These are phyloP conservation scores for Colletotrichum falcatum DNA, from an alignment of 2,329 filamentous ascomycete genomes.

Conservation along the genomic window DNA sequence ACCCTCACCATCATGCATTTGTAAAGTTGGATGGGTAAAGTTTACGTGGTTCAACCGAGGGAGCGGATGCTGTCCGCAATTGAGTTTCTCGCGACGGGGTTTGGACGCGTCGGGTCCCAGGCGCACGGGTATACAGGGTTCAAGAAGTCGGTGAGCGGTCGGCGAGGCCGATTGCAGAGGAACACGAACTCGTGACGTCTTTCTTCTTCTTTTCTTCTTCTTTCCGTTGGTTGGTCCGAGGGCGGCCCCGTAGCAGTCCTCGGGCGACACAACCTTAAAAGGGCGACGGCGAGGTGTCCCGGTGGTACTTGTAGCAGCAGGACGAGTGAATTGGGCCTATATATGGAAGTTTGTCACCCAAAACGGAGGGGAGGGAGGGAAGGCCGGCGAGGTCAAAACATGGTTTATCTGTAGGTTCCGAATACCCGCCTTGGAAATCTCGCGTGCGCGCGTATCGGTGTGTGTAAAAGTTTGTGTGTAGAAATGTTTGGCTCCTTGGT, in stretches of 20 bases:
- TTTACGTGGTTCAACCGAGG: background rate
- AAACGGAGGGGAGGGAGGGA: background rate
- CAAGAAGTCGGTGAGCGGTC: background rate
- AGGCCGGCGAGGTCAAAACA: background rate
- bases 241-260: background rate
- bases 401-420: background rate
- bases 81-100: background rate
- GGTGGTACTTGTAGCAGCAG: background rate
- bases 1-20: background rate
- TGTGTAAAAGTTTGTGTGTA: background rate
- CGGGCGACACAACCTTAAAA: background rate
- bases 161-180: background rate
- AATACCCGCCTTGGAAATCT: background rate
- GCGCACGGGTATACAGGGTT: background rate
- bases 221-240: background rate
- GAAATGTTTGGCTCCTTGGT: background rate
- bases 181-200: background rate
- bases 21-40: background rate
- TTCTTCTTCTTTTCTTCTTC: background rate
- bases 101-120: background rate
- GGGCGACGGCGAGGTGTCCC: background rate
- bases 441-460: background rate
- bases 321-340: background rate
- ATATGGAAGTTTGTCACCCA: background rate
- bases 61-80: background rate